Evolutionary conservation across 1,284 basidiomycete genomes (phyloP).

Genomic region (Ustilago xerochloae): DNA sequence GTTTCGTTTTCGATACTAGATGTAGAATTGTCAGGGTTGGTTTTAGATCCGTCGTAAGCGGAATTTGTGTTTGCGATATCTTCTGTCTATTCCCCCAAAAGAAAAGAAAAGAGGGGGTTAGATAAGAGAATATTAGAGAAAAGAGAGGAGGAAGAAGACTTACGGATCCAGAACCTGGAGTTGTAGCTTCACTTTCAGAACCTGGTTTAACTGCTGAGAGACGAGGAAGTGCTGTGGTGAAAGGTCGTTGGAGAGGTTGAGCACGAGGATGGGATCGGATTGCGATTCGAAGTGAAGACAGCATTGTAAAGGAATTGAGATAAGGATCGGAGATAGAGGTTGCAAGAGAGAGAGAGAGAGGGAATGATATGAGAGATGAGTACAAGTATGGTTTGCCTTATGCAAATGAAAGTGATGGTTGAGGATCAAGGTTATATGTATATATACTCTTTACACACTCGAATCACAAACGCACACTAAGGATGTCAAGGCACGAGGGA

Average conservation of each 20-base stretch:
- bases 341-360: no score
- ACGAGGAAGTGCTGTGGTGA: not conserved
- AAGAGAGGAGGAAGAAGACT: constrained; percentile 1
- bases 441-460: no score
- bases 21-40: constrained; percentile 16
- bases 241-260: not conserved
- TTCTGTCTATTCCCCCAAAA: constrained; percentile 20
- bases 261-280: not conserved
- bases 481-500: no score
- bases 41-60: constrained; percentile 27
- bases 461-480: no score
- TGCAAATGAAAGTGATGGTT: no score
- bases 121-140: not conserved
- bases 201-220: constrained; percentile 43
- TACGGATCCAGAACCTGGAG: constrained; percentile 36
- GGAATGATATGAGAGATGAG: no score
- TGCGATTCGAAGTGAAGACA: constrained; percentile 2
- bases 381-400: no score
- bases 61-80: constrained; percentile 32
- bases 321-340: not conserved
- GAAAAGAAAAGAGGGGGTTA: not conserved
- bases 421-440: no score
- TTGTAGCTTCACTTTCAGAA: constrained; percentile 40
- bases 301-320: not conserved
- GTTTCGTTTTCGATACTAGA: constrained; percentile 26